phyloP scores from a whole-genome alignment of 345 rosid species.

The Bruguiera sexangula region DNA sequence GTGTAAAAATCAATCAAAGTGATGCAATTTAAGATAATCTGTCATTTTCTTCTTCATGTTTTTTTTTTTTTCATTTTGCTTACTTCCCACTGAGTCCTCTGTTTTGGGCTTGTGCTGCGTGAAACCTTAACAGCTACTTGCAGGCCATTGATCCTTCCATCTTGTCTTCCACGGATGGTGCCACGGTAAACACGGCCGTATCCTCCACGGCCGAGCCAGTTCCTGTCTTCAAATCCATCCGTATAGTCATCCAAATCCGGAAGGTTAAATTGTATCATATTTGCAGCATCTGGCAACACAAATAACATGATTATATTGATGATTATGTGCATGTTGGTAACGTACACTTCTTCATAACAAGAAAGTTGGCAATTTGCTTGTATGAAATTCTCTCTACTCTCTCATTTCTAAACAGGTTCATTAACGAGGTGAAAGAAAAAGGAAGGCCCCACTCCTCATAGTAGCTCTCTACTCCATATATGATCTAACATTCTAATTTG shows the following conservation, averaged over 20 bases:
- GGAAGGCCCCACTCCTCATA: no score
- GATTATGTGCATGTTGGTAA: no score
- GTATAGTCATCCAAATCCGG: neutral
- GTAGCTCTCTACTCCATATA: no score
- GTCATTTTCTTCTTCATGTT: no score
- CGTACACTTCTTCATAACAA: no score
- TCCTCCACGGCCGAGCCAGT: neutral
- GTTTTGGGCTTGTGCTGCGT: neutral
- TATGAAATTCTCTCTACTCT: no score
- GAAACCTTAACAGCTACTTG: slow-evolving; percentile 11
- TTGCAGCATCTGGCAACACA: neutral
- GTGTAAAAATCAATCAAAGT: neutral
- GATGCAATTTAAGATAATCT: neutral
- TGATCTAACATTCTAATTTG: no score
- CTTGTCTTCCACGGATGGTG: slow-evolving; percentile 2
- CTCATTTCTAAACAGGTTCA: no score
- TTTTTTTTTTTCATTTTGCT: neutral
- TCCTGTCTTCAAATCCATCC: neutral
- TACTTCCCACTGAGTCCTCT: slow-evolving; percentile 7
- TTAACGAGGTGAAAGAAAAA: no score
- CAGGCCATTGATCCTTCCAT: neutral
- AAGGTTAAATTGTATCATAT: neutral
- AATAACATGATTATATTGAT: neutral
- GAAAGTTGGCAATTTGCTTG: no score
- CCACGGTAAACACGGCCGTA: slow-evolving; percentile 11